Evolutionary conservation across 2,329 filamentous ascomycete genomes (phyloP).

Genomic region (Triangularia setosa): DNA sequence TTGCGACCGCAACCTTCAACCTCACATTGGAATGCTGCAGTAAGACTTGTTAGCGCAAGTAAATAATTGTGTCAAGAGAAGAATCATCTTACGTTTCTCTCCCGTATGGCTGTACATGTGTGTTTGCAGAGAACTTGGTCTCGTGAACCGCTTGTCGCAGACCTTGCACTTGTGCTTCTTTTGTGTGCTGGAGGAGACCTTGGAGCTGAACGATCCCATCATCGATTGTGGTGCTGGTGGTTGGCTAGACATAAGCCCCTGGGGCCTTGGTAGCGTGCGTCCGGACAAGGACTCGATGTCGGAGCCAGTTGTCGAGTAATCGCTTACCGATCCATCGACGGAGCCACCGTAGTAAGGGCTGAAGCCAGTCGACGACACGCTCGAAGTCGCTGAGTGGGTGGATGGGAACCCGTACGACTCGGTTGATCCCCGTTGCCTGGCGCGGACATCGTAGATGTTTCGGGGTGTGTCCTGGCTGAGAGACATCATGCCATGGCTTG

Average conservation of each 20-base stretch:
- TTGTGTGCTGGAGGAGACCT: constrained; percentile 89
- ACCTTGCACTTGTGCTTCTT: constrained; percentile 99
- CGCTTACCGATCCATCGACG: constrained; percentile 78
- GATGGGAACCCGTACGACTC: constrained; percentile 92
- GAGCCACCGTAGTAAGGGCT: constrained; percentile 82
- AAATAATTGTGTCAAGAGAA: background rate
- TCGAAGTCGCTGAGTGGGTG: constrained; percentile 79
- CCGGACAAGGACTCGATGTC: constrained; percentile 81
- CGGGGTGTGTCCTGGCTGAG: constrained; percentile 93
- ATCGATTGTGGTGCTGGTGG: constrained; percentile 90
- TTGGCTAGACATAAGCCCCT: constrained; percentile 56
- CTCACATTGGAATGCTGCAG: constrained; percentile 82
- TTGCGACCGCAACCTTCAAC: constrained; percentile 92
- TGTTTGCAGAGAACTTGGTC: constrained; percentile 89
- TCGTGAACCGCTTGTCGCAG: constrained; percentile 94
- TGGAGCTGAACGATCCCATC: constrained; percentile 98
- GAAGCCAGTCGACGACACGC: constrained; percentile 80
- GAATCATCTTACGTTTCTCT: constrained; percentile 78
- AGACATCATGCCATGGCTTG: constrained; percentile 88
- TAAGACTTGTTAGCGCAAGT: constrained; percentile 13
- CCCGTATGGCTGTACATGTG: constrained; percentile 99
- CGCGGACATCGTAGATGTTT: constrained; percentile 74
- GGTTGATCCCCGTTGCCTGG: constrained; percentile 63
- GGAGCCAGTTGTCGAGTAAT: constrained; percentile 86
- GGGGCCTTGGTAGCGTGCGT: constrained; percentile 77